Base-by-base conservation (phyloP, 176 grass and related monocot genomes). In the Ananas comosus region DNA sequence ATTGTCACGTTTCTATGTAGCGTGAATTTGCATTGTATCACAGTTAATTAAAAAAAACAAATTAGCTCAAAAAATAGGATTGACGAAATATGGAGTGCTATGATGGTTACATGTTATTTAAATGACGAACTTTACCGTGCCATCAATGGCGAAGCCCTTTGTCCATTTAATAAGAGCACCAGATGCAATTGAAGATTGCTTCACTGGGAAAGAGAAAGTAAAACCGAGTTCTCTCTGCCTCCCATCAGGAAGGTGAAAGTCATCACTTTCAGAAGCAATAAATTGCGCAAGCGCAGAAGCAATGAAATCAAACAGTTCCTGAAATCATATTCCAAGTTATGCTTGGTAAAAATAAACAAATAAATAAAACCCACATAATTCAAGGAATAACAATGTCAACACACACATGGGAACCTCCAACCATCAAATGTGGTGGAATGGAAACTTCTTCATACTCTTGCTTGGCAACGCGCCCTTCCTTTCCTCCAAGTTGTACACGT, bases 271-370 rank as follows among this genome's bases (percentile, higher is more conserved):
- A 67, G 91, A 87, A 52, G 74, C 74, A 29, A 96, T 87, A 72
- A 96, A 96, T 5, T 78, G 85, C 75, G 81, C 85, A 57, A 96
- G 16, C 63, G 83, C 82, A 61, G 82, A 79, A 48, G 91, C 91
- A 49, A 96, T 91, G 67, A 96, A 96, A 88, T 96, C 91, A 76
- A 96, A 96, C 16, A 96, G 74, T 53, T 96, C 91, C 91, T 96
- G 73, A 57, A 76, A 51, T 52, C 49, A 42, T 72, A 52, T 25
- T 53, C 56, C 65, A 58, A 8, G 53, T 82, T 14, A 42, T 42
- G 33, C 33, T 6, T 7, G 33, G 33, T 42, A 42, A 42, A 89
- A 49, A 68, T 74, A 72, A 73, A 7, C 64, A 70, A 65, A 56
- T 25, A 76, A 79, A 9, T 16, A 73, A 29, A 64, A 42, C 33